These are phyloP conservation scores for Chamaenerion angustifolium DNA, from an alignment of 345 rosid genomes.

Conservation along the genomic window DNA sequence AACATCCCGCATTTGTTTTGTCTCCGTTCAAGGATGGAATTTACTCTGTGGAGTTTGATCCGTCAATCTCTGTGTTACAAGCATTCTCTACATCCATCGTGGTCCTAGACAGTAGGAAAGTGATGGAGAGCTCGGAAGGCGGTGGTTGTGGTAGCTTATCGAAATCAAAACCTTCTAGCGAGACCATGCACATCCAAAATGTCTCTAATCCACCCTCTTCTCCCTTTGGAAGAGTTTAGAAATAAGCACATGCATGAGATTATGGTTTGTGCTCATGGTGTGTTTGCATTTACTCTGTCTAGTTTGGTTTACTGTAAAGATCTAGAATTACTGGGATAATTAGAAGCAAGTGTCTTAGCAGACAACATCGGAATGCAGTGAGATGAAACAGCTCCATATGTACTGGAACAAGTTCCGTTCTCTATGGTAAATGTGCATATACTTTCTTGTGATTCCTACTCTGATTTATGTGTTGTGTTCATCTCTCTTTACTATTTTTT, in stretches of 20 bases:
- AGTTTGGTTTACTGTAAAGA: background rate
- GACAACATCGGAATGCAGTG: background rate
- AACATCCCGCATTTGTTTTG: constrained; percentile 46
- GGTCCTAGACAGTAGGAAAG: constrained; percentile 40
- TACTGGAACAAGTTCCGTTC: background rate
- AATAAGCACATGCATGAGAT: too few species aligned
- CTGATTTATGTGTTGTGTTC: constrained; percentile 4
- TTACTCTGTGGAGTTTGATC: constrained; percentile 68
- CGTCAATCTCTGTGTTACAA: constrained; percentile 59
- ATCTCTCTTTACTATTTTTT: background rate
- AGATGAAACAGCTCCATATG: background rate
- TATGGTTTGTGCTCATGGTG: too few species aligned
- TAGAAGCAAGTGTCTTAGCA: background rate
- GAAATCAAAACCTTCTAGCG: constrained; percentile 21
- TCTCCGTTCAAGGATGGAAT: constrained; percentile 61
- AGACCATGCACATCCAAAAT: constrained; percentile 10
- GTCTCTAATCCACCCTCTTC: constrained; percentile 55
- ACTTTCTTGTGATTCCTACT: background rate
- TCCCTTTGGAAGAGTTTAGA: constrained; percentile 63
- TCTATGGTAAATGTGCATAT: constrained; percentile 1
- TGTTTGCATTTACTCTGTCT: background rate
- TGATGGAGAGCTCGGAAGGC: constrained; percentile 15
- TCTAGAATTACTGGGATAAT: background rate
- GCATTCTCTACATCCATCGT: constrained; percentile 79
- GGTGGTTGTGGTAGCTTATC: constrained; percentile 3